phyloP scores from a whole-genome alignment of 106 monocot genomes.

The Allium sativum region DNA sequence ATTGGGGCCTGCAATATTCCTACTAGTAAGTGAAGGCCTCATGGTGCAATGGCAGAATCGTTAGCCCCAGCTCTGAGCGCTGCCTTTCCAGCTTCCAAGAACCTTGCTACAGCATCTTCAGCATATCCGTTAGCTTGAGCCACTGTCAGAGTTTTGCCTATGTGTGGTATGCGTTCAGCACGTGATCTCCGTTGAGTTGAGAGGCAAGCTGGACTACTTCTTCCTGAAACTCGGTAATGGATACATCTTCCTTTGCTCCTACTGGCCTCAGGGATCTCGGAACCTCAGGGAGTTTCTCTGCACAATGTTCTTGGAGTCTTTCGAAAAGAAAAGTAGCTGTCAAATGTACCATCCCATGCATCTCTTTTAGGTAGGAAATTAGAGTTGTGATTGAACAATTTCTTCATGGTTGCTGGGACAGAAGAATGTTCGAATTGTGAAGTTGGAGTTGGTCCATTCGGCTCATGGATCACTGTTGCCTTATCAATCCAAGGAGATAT shows the following conservation, averaged over 20 bases:
- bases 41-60: conserved; percentile 49
- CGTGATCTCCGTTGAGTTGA: conserved; percentile 86
- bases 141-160: conserved; percentile 71
- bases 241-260: conserved; percentile 61
- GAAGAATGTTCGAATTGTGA: conserved; percentile 88
- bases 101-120: conserved; percentile 86
- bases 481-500: conserved; percentile 86
- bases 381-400: conserved; percentile 56
- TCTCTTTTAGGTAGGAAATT: conserved; percentile 90
- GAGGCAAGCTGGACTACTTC: conserved; percentile 95
- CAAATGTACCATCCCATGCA: conserved; percentile 82
- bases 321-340: conserved; percentile 54
- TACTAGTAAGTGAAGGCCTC: conserved; percentile 52
- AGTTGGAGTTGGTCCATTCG: conserved; percentile 56
- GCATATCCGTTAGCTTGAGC: conserved; percentile 67
- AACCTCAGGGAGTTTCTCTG: conserved; percentile 80
- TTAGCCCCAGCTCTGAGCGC: conserved; percentile 84
- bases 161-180: conserved; percentile 78
- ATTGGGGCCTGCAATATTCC: too few relatives aligned
- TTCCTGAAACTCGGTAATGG: conserved; percentile 71
- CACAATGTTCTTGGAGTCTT: conserved; percentile 78
- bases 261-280: conserved; percentile 53
- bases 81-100: conserved; percentile 82
- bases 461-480: conserved; percentile 78
- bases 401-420: conserved; percentile 49